Base-by-base conservation (phyloP, 1,284 basidiomycete genomes). In the Pseudozyma pruni region DNA sequence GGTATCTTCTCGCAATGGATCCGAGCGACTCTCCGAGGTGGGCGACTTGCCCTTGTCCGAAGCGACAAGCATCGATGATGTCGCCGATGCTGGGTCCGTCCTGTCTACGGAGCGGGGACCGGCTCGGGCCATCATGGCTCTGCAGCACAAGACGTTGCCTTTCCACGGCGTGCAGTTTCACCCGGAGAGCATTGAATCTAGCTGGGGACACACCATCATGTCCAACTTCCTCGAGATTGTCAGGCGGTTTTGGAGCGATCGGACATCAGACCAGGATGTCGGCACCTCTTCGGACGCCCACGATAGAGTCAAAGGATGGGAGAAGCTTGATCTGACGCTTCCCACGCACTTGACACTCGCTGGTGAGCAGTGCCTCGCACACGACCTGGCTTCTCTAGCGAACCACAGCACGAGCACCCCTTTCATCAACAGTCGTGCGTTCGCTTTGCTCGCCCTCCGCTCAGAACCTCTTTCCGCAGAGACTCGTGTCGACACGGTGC, bases 101-200 rank as follows among this genome's bases (percentile, higher is more conserved):
- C 19, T 8, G 8, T 23, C n/a, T 4, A 11, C 19, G 5, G 63
- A 54, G 17, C 23, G 20, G 11, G n/a, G 34, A 9, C 22, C 33
- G 2, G 62, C 70, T 7, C 41, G 46, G 3, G 63, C 72, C 16
- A 68, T 81, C n/a, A 72, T 81, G 60, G 78, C 69, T 1, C 47
- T 82, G 29, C 63, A 76, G 41, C 80, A 82, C 49, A 69, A 50
- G 31, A 51, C 60, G 1, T 39, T 68, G 3, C 80, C 94, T 0
- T 91, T 94, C 72, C 94, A 90, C 89, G 93, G 92, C 3, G 93
- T 98, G 2, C 94, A 98, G 80, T 98, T 96, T 78, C 95, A 98
- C 81, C 95, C 94, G 1, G 94, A 82, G 48, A 79, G 76, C 22
- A 76, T 82, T 42, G 76, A 79, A 23, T 76, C 74, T 11, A 33